phyloP scores from a whole-genome alignment of 1,284 basidiomycete genomes.

The Wolfiporia cocos region DNA sequence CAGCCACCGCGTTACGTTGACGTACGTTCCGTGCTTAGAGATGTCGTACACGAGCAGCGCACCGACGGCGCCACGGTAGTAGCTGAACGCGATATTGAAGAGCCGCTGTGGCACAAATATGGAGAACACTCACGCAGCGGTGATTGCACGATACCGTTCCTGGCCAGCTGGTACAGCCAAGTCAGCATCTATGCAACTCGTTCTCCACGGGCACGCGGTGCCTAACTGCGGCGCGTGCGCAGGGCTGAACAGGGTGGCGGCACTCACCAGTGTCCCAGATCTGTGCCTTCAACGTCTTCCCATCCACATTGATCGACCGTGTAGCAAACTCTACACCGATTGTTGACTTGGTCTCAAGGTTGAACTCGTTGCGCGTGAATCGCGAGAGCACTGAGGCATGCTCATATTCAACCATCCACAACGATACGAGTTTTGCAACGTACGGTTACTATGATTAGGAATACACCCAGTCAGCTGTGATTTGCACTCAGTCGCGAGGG shows the following conservation, averaged over 20 bases:
- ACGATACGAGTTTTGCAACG: constrained; percentile 6
- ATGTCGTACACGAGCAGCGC: constrained; percentile 92
- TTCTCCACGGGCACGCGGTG: not conserved
- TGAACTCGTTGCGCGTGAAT: constrained; percentile 99
- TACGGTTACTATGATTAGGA: constrained; percentile 27
- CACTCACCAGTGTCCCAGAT: constrained; percentile 96
- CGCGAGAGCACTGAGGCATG: constrained; percentile 68
- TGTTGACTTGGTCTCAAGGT: constrained; percentile 97
- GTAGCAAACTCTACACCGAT: constrained; percentile 99
- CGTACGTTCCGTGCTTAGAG: constrained; percentile 93
- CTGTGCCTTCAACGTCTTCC: constrained; percentile 98
- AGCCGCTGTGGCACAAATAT: not conserved
- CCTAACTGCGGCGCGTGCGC: not conserved
- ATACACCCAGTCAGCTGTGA: not conserved
- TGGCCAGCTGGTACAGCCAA: constrained; percentile 70
- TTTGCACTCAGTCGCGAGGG: not conserved
- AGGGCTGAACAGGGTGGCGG: constrained; percentile 1
- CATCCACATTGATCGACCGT: constrained; percentile 90
- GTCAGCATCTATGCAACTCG: not conserved
- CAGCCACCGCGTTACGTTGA: constrained; percentile 96
- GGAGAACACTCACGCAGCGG: constrained; percentile 71
- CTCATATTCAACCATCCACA: not conserved
- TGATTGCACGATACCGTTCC: constrained; percentile 98
- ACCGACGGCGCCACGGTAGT: constrained; percentile 97
- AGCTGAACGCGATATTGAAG: constrained; percentile 41